Percentiles rank a stretch among this genome's conserved stretches.
These are phyloP conservation scores for Eucalyptus viminalis DNA, from an alignment of 345 rosid species.

Conservation along the genomic window DNA sequence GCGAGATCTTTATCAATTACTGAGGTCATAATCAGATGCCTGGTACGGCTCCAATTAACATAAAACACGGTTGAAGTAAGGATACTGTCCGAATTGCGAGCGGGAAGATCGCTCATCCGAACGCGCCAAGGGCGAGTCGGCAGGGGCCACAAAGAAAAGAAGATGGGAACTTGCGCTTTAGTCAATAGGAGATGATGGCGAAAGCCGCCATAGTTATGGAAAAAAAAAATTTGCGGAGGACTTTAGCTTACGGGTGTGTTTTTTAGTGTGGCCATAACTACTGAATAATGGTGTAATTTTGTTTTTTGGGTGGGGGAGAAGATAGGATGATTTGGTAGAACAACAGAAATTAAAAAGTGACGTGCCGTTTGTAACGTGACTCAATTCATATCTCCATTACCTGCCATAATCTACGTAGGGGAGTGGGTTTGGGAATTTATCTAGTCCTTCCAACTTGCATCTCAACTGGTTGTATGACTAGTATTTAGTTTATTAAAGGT, in stretches of 20 bases:
- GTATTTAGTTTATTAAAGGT: not conserved
- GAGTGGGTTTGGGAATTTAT: not conserved
- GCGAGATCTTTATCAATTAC: not conserved
- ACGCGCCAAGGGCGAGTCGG: not conserved
- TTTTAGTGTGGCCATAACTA: not conserved
- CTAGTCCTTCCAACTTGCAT: not conserved
- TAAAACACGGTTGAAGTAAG: not conserved
- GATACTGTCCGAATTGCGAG: not conserved
- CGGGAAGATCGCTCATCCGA: not conserved
- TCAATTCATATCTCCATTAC: not conserved
- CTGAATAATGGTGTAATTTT: too few species aligned
- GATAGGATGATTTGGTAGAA: not conserved
- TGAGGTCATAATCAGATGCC: not conserved
- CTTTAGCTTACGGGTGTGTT: too few species aligned
- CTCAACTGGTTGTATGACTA: not conserved
- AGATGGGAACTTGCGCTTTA: not conserved
- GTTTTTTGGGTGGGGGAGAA: not conserved
- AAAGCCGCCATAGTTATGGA: not conserved
- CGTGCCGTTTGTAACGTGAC: not conserved
- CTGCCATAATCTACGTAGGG: not conserved
- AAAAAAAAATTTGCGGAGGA: too few species aligned
- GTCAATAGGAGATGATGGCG: not conserved
- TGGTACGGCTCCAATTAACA: not conserved
- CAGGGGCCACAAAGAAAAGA: not conserved
- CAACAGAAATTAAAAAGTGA: rapidly evolving